Base-by-base conservation (phyloP, 495 filamentous ascomycete genomes). In the Penicillium diatomitis region DNA sequence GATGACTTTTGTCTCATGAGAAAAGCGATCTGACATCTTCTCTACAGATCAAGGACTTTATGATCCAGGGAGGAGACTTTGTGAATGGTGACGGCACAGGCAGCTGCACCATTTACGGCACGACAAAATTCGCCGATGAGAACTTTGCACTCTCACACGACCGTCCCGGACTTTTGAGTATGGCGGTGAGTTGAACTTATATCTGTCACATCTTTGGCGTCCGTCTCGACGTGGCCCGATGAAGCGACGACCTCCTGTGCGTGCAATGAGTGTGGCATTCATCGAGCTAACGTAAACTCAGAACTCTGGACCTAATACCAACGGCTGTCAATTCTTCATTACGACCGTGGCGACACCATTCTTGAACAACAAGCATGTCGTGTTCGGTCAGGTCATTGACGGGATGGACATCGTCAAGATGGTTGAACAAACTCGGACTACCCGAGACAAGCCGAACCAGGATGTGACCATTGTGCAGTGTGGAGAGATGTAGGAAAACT, bases 251-350 rank as follows among this genome's bases (percentile, higher is more conserved):
- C 20, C 20, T 20, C 20, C 2, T 2, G 20, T 20, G 20, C 20
- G 20, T 20, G 20, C 20, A 20, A 20, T 20, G 20, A 20, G 20
- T 20, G 20, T 20, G 20, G 20, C 20, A 20, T 20, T 20, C 20
- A 20, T 20, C 20, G 20, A 20, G 20, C 20, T 20, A 20, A 20
- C 20, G 2, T 20, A 2, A 20, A 11, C 31, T 2, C 49, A 91
- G 85, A 98, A 97, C 60, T 86, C 87, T 11, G 94, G 94, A 6
- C 86, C 87, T 11, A 85, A 97, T 63, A 90, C 87, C 47, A 98
- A 97, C 63, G 94, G 94, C 9, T 90, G 82, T 47, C 94, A 97
- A 64, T 98, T 98, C 70, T 98, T 98, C 73, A 91, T 97, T 68
- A 96, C 88, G 3, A 90, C 86, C 0, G 85, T 84, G 8, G 72